Evolutionary conservation across 768 basidiomycete species (phyloP).

Genomic region (Dacryopinax primogenitus): DNA sequence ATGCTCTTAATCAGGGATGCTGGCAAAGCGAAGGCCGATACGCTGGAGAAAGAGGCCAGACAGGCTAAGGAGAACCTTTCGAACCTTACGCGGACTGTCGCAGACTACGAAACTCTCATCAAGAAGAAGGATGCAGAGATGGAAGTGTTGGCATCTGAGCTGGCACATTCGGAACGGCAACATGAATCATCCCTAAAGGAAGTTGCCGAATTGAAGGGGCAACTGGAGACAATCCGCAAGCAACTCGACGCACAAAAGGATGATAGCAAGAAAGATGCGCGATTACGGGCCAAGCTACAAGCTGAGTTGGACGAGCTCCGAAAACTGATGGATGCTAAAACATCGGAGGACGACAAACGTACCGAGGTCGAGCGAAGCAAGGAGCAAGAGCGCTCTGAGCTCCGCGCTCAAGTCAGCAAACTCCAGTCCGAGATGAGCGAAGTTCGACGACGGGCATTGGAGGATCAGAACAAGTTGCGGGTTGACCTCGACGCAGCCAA

Average conservation of each 20-base stretch:
- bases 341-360: slow-evolving; percentile 71
- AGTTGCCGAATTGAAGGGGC: slow-evolving; percentile 53
- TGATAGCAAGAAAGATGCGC: slow-evolving; percentile 37
- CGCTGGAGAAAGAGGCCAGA: slow-evolving; percentile 54
- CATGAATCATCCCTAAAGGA: slow-evolving; percentile 44
- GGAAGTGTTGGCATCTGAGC: slow-evolving; percentile 39
- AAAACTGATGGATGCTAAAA: slow-evolving; percentile 68
- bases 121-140: slow-evolving; percentile 66
- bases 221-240: slow-evolving; percentile 49
- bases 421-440: slow-evolving; percentile 57
- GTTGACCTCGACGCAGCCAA: slow-evolving; percentile 55
- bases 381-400: slow-evolving; percentile 63
- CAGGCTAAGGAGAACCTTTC: slow-evolving; percentile 63
- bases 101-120: slow-evolving; percentile 62
- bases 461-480: slow-evolving; percentile 59
- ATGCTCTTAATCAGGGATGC: slow-evolving; percentile 39
- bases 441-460: slow-evolving; percentile 46
- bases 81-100: slow-evolving; percentile 62
- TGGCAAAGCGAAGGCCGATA: slow-evolving; percentile 44
- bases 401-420: slow-evolving; percentile 49
- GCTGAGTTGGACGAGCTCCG: slow-evolving; percentile 79
- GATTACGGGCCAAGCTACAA: slow-evolving; percentile 49
- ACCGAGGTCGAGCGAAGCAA: slow-evolving; percentile 76
- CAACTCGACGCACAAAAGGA: slow-evolving; percentile 50
- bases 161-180: slow-evolving; percentile 43